Evolutionary conservation across 1,284 basidiomycete genomes (phyloP).

Genomic region (Rhodotorula sp.): DNA sequence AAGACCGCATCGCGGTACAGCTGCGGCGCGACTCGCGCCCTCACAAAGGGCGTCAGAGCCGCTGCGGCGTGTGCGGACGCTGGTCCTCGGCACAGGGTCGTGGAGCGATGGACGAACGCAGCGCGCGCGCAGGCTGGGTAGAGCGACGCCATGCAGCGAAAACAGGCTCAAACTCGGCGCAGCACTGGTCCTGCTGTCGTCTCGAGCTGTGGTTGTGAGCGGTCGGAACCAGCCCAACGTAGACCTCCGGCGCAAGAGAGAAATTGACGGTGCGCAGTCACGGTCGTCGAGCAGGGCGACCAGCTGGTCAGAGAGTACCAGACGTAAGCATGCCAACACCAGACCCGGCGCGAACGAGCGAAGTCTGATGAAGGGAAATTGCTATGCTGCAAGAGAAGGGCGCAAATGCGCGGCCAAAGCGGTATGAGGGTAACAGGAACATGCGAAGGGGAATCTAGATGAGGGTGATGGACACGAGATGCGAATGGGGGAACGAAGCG

Average conservation of each 20-base stretch:
- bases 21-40: constrained; percentile 17
- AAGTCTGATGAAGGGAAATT: too few relatives aligned
- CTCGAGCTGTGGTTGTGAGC: too few relatives aligned
- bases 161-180: too few relatives aligned
- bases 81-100: background rate
- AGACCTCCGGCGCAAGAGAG: too few relatives aligned
- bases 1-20: background rate
- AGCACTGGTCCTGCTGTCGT: too few relatives aligned
- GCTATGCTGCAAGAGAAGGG: background rate
- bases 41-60: constrained; percentile 18
- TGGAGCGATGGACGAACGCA: background rate
- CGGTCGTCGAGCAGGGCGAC: too few relatives aligned
- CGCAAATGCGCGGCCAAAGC: background rate
- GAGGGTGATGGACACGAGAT: background rate
- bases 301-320: too few relatives aligned
- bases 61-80: background rate
- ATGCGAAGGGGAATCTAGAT: background rate
- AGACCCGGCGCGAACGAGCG: too few relatives aligned
- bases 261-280: too few relatives aligned
- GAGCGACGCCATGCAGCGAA: background rate
- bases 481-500: background rate
- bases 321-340: too few relatives aligned
- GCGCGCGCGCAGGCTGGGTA: background rate
- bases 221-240: too few relatives aligned
- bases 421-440: too few relatives aligned